Evolutionary conservation across 2,329 filamentous ascomycete genomes (phyloP), one percentile per base, ranked within the genome.

Genomic region (Cercospora sojina): DNA sequence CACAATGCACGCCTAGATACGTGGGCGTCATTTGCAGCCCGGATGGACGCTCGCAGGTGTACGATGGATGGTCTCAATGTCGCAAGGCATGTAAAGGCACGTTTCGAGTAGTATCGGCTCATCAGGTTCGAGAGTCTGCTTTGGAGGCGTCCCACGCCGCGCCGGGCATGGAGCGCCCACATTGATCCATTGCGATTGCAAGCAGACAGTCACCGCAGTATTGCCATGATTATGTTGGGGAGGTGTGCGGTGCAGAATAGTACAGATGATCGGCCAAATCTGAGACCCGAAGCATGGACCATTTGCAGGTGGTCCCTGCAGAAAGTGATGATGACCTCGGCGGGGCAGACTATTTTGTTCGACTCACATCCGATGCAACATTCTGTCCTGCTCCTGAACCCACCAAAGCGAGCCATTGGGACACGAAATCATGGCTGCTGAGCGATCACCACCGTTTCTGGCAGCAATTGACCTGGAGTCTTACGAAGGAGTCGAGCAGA

Each of bases 391-490:
- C n/a, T 38, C 31, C 4, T 25, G 12, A n/a, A 31, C 53, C n/a
- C 27, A 18, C 5, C 16, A 31, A 29, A 62, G 23, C 55, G 20
- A 55, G 53, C 64, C 61, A 66, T 62, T 65, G 65, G 18, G 27
- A 57, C n/a, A 20, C 31, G 27, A 57, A 62, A 67, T 29, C 25
- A 71, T 70, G 70, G 67, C 60, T 20, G 27, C 65, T n/a, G 69
- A 69, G 60, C 49, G 66, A 62, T 68, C 69, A 13, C 75, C 82
- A 55, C 75, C 82, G 47, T 79, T 84, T 70, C 76, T 85, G 62
- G 80, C 82, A 60, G 80, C 82, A 69, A 83, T 85, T 75, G 81
- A 85, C 74, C 71, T 84, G 61, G 71, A 77, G 51, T 75, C 71
- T 49, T 81, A 80, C 74, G 74, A 80, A 69, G 77, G 80, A 69